A percentile compares a stretch with the other conserved stretches of the same genome.
Evolutionary conservation across 2,329 filamentous ascomycete species (phyloP).

Genomic region (Pseudogymnoascus verrucosus): DNA sequence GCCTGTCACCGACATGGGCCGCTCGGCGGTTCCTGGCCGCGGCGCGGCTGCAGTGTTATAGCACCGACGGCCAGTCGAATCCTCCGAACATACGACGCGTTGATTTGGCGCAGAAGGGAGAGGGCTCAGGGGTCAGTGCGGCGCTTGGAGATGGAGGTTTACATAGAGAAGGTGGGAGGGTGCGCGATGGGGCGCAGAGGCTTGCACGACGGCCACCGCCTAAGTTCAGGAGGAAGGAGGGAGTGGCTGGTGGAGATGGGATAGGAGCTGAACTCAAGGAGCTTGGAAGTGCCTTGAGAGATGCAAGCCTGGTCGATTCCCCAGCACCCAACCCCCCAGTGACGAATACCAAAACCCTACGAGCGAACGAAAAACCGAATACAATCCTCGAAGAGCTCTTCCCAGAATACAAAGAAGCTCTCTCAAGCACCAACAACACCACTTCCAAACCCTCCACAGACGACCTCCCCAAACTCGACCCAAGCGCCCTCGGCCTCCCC

Average conservation of each 20-base stretch:
- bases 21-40: constrained; percentile 23
- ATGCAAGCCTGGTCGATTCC: not conserved
- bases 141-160: not conserved
- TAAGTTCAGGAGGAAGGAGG: not conserved
- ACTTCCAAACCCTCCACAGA: not conserved
- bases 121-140: not conserved
- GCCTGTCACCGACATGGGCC: constrained; percentile 35
- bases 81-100: not conserved
- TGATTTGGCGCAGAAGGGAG: not conserved
- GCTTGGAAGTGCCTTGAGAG: not conserved
- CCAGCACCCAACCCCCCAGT: not conserved
- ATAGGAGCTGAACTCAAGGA: constrained; percentile 4
- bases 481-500: not conserved
- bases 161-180: not conserved
- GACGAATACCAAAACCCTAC: not conserved
- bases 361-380: constrained; percentile 18
- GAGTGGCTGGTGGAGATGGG: not conserved
- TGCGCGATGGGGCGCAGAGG: not conserved
- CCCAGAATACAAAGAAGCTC: constrained; percentile 4
- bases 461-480: not conserved
- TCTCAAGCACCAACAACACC: not conserved
- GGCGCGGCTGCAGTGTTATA: constrained; percentile 6
- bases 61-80: not conserved
- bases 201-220: not conserved
- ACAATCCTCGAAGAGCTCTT: not conserved